These are phyloP conservation scores for Helicocarpus griseus DNA, from an alignment of 2,329 filamentous ascomycete species.

Conservation along the genomic window DNA sequence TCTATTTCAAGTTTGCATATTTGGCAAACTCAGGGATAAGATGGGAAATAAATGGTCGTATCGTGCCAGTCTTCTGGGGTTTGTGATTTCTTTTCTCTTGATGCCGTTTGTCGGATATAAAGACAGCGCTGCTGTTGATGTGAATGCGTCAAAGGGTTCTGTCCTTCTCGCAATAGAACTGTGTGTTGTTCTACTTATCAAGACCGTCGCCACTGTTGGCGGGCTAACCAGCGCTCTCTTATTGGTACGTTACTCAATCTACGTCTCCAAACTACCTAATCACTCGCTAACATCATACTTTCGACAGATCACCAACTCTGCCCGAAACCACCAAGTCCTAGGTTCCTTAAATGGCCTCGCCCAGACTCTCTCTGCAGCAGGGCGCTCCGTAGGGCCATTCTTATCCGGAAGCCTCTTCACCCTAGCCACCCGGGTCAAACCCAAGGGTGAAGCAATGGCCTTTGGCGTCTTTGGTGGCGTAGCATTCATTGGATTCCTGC, in stretches of 20 bases:
- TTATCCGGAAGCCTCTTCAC: constrained; percentile 81
- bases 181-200: constrained; percentile 70
- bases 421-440: constrained; percentile 59
- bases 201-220: constrained; percentile 82
- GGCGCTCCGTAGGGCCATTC: constrained; percentile 79
- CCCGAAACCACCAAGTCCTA: constrained; percentile 72
- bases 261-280: background rate
- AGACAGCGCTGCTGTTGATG: constrained; percentile 47
- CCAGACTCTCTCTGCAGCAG: constrained; percentile 84
- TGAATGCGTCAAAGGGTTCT: constrained; percentile 50
- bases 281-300: background rate
- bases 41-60: constrained; percentile 84
- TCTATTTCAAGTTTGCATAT: constrained; percentile 77
- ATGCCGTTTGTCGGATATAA: constrained; percentile 87
- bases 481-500: constrained; percentile 66
- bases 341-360: constrained; percentile 89
- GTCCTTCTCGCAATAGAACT: constrained; percentile 70
- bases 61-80: constrained; percentile 63
- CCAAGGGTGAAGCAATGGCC: constrained; percentile 73
- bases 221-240: constrained; percentile 83
- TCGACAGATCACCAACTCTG: constrained; percentile 81
- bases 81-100: constrained; percentile 70
- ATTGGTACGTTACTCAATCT: constrained; percentile 49
- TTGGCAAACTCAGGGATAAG: constrained; percentile 65
- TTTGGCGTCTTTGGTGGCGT: constrained; percentile 85